Conservation (phyloP, 2,329 filamentous ascomycete species). For the Cercospora nicotianae region DNA sequence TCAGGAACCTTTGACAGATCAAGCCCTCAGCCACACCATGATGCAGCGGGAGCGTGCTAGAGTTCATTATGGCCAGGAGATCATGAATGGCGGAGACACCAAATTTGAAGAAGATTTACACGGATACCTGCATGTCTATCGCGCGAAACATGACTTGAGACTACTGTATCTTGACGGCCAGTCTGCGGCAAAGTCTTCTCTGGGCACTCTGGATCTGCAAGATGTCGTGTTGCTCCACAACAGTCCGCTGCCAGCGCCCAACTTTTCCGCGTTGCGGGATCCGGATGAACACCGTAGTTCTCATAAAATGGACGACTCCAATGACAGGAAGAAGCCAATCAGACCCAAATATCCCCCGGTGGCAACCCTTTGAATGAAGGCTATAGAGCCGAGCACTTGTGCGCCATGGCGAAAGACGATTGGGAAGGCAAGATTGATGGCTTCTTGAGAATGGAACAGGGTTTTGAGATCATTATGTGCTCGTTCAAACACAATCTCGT, state of each 20-base stretch:
- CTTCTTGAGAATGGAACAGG: constrained; percentile 66
- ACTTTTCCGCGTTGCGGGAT: neutral
- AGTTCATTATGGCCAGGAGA: neutral
- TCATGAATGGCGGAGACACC: neutral
- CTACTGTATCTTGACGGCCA: constrained; percentile 71
- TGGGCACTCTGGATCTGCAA: constrained; percentile 68
- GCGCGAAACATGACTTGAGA: constrained; percentile 56
- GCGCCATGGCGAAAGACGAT: constrained; percentile 52
- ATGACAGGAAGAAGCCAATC: neutral
- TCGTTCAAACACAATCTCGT: constrained; percentile 54
- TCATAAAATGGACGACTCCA: neutral
- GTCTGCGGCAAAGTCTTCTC: constrained; percentile 63
- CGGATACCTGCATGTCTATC: constrained; percentile 69
- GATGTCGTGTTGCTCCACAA: constrained; percentile 59
- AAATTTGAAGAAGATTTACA: constrained; percentile 6
- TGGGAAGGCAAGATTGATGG: constrained; percentile 60
- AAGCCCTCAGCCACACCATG: constrained; percentile 17
- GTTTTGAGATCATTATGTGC: constrained; percentile 70
- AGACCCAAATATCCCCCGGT: neutral
- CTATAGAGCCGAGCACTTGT: constrained; percentile 57
- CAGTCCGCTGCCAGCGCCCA: constrained; percentile 25
- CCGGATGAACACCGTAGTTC: neutral
- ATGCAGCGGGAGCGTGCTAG: constrained; percentile 17
- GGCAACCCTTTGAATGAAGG: constrained; percentile 47
- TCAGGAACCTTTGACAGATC: constrained; percentile 7